A percentile compares a stretch with the other conserved stretches of the same genome.
These are phyloP conservation scores for Macadamia integrifolia DNA, from an alignment of 164 flowering plant species.

Conservation along the genomic window DNA sequence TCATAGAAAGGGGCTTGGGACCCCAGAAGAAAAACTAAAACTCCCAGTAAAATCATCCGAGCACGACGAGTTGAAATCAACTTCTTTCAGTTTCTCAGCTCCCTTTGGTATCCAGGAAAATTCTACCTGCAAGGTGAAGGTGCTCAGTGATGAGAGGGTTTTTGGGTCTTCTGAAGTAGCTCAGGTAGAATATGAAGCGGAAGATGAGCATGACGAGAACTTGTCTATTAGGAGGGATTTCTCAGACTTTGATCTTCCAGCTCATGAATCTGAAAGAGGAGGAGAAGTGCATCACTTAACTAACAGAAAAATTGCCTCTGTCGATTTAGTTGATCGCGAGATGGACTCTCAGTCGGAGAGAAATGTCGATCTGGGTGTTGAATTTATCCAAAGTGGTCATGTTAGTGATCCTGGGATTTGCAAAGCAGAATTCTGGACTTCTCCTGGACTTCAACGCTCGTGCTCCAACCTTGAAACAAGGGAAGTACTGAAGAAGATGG, in stretches of 20 bases:
- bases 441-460: constrained; percentile 73
- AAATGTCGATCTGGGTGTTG: constrained; percentile 23
- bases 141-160: constrained; percentile 37
- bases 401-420: constrained; percentile 80
- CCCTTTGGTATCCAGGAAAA: constrained; percentile 27
- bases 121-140: constrained; percentile 34
- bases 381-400: constrained; percentile 58
- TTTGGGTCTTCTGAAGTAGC: constrained; percentile 19
- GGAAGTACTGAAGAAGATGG: constrained; percentile 29
- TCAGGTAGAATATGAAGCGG: constrained; percentile 74
- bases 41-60: constrained; percentile 24
- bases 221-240: constrained; percentile 41
- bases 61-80: constrained; percentile 19
- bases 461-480: constrained; percentile 73
- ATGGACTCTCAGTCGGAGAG: constrained; percentile 13
- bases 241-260: constrained; percentile 55
- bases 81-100: constrained; percentile 32
- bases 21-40: constrained; percentile 37
- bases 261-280: constrained; percentile 19
- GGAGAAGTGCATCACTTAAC: constrained; percentile 14
- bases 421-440: constrained; percentile 45
- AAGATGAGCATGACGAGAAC: constrained; percentile 68
- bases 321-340: constrained; percentile 12
- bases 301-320: constrained; percentile 8
- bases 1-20: constrained; percentile 21